phyloP scores from a whole-genome alignment of 2,329 filamentous ascomycete genomes.

The Claviceps quebecensis region DNA sequence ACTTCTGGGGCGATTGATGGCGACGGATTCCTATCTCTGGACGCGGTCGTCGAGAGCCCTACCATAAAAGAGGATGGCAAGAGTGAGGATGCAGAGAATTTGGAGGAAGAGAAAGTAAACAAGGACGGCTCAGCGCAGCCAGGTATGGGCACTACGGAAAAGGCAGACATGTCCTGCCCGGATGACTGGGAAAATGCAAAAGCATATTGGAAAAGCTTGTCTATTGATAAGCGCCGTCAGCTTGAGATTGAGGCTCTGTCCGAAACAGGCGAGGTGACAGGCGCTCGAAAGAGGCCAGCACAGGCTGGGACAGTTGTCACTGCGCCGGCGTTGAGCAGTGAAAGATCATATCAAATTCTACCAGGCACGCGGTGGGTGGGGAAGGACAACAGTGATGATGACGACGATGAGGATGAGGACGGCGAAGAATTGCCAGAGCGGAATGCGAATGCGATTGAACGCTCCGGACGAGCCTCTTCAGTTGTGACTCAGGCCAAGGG shows the following conservation, averaged over 20 bases:
- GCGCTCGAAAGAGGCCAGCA: conserved; percentile 11
- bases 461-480: conserved; percentile 2
- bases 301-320: conserved; percentile 15
- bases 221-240: conserved; percentile 46
- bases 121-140: neutral
- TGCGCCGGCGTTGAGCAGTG: conserved; percentile 5
- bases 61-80: conserved; percentile 12
- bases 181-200: conserved; percentile 56
- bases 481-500: neutral
- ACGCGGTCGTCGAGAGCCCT: conserved; percentile 56
- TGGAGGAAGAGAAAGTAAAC: neutral
- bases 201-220: conserved; percentile 55
- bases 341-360: conserved; percentile 26
- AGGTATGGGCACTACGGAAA: neutral
- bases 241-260: conserved; percentile 44
- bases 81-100: conserved; percentile 9
- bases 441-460: neutral
- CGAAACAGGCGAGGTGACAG: conserved; percentile 34
- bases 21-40: conserved; percentile 56
- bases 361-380: conserved; percentile 17
- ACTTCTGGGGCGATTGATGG: conserved; percentile 51
- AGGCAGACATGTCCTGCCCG: conserved; percentile 6
- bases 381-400: conserved; percentile 7
- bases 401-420: conserved; percentile 7
- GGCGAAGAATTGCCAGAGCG: neutral